Base-by-base conservation (phyloP, 2,329 filamentous ascomycete genomes). In the Epichloe uncinata region DNA sequence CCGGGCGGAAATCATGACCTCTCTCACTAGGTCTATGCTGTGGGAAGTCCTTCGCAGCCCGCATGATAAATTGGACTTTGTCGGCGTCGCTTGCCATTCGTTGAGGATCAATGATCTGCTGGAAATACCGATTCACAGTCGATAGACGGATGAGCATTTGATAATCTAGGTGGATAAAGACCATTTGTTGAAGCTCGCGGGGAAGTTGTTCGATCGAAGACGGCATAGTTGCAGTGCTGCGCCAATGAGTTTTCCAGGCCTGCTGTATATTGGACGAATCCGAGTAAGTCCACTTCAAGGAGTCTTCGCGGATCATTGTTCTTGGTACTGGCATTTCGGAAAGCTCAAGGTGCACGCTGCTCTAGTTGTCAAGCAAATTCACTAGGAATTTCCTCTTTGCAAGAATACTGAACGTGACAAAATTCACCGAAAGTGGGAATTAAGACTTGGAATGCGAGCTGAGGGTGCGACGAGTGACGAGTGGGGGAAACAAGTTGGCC, bases 11-110 rank as follows among this genome's bases (percentile, higher is more conserved):
- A 43, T 66, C 61, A 45, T 61, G 61, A 8, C 62, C 63, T 52
- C 62, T 66, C 44, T 66, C 63, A 52, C 59, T 63, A 5, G 66
- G 63, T 18, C 67, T 64, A 54, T 70, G 68, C 30, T 68, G 66
- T 1, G 62, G 57, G 50, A 70, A 70, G 58, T 67, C 63, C 41
- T 66, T 69, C 50, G 65, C 67, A 2, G 68, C 68, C 34, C 60
- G 61, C 66, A 69, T 68, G 54, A 70, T 63, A 44, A 70, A 70
- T 42, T 66, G 56, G 47, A 67, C 61, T 55, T 67, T 70, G 56
- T 70, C 67, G 16, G 49, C 40, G 5, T 60, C 51, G 22, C 61
- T 56, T n/a, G 68, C 65, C 57, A 67, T 65, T 12, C 47, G 52
- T 44, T 59, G 62, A 3, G 68, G 65, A 30, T 67, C 55, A 45